Evolutionary conservation across 345 rosid species (phyloP).

Genomic region (Physaria fendleri): DNA sequence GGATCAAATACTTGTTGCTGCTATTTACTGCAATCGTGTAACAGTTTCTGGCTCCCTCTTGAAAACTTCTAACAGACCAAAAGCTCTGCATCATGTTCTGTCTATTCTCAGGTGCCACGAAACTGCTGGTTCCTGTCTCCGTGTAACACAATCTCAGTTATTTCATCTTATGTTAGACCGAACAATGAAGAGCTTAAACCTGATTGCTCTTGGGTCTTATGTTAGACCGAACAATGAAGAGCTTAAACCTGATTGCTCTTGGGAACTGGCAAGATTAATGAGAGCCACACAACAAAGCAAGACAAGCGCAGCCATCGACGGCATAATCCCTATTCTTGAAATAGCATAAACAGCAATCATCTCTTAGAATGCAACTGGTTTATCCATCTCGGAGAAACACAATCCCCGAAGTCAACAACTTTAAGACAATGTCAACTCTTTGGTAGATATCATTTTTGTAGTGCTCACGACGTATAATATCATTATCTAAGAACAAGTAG

Average conservation of each 20-base stretch:
- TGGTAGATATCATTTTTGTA: slow-evolving; percentile 11
- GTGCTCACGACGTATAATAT: slow-evolving; percentile 27
- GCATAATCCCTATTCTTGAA: slow-evolving; percentile 6
- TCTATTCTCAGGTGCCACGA: slow-evolving; percentile 24
- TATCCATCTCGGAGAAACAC: slow-evolving; percentile 15
- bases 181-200: slow-evolving; percentile 14
- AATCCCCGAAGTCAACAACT: slow-evolving; percentile 18
- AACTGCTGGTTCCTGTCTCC: slow-evolving; percentile 21
- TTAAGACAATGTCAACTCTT: slow-evolving; percentile 18
- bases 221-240: background rate
- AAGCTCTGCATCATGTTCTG: slow-evolving; percentile 15
- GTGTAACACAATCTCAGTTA: slow-evolving; percentile 16
- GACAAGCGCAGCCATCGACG: background rate
- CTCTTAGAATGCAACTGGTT: slow-evolving; percentile 1
- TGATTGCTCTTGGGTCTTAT: slow-evolving; percentile 36
- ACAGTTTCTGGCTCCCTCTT: slow-evolving; percentile 38
- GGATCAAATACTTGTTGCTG: slow-evolving; percentile 36
- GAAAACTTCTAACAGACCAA: slow-evolving; percentile 39
- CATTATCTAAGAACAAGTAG: slow-evolving; percentile 18
- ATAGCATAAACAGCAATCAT: slow-evolving; percentile 3
- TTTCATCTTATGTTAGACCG: too few relatives aligned
- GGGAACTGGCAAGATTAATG: slow-evolving; percentile 17
- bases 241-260: slow-evolving; percentile 33
- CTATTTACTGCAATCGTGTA: slow-evolving; percentile 21
- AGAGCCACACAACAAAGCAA: slow-evolving; percentile 11